Evolutionary conservation across 176 grass and related monocot species (phyloP).

Genomic region (Ampelocalamus luodianensis): DNA sequence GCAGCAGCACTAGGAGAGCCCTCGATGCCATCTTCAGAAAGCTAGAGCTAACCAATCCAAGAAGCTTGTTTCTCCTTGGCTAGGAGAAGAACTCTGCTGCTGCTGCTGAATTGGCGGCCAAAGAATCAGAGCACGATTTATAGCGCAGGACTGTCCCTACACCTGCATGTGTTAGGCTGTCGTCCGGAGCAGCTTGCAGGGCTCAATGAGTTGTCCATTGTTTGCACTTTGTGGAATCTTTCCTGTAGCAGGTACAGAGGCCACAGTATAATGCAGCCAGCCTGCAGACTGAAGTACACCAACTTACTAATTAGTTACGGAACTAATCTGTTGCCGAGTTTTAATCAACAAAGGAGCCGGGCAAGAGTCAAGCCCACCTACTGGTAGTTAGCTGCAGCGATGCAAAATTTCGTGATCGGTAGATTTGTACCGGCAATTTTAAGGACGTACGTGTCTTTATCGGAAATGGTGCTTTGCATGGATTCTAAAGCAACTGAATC

Average conservation of each 20-base stretch:
- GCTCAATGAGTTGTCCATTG: constrained; percentile 31
- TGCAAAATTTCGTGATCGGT: not conserved
- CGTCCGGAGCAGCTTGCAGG: not conserved
- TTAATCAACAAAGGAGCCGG: constrained; percentile 11
- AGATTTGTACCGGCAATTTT: not conserved
- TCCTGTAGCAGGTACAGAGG: constrained; percentile 47
- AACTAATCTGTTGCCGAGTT: constrained; percentile 23
- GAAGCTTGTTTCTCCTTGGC: not conserved
- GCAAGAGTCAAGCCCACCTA: constrained; percentile 31
- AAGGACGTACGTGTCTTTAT: not conserved
- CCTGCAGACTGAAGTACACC: not conserved
- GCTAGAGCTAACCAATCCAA: not conserved
- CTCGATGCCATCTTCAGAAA: constrained; percentile 38
- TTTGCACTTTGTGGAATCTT: constrained; percentile 28
- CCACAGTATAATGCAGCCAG: not conserved
- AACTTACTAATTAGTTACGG: constrained; percentile 32
- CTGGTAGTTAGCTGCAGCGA: constrained; percentile 19
- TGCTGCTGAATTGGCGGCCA: constrained; percentile 41
- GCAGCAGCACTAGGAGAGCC: constrained; percentile 19
- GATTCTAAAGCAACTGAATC: not conserved
- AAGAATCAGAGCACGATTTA: constrained; percentile 35
- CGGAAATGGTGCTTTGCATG: not conserved
- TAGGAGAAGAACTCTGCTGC: constrained; percentile 5
- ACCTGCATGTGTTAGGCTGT: constrained; percentile 42
- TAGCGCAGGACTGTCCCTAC: constrained; percentile 5